Evolutionary conservation across 306 rosid species (phyloP), one percentile per base, ranked within the genome.

Genomic region (Trichosanthes truncata): DNA sequence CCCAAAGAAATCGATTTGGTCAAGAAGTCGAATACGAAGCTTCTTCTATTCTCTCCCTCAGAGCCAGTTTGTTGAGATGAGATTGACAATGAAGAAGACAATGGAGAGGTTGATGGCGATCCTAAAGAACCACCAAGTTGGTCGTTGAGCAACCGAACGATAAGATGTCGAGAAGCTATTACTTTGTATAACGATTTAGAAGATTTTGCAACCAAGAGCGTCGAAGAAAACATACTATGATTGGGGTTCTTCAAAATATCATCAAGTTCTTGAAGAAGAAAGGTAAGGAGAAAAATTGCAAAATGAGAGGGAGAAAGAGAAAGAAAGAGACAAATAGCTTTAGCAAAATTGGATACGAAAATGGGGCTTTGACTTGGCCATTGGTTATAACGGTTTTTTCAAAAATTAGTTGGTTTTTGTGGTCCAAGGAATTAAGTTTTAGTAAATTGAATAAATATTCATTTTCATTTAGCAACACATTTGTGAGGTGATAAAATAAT

Each of bases 201-300:
- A 31, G 84, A 82, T 82, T 81, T 85, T 80, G 82, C 81, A 3
- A 23, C 10, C 26, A 73, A 63, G 35, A 82, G 59, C 35, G 80
- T 84, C 81, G 79, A 78, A 74, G 92, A 86, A 91, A 87, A 91
- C 96, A 89, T 93, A 40, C 56, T 82, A 72, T 72, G 88, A 0
- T 84, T 79, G 41, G 12, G 12, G 14, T 71, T 38, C 12, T 71
- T 46, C 52, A 20, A 13, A n/a, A 41, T 41, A 1, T 38, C 52
- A 7, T 69, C 2, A 15, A 65, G 20, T 17, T 65, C 25, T 65
- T 7, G 36, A 31, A n/a, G 40, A 21, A 66, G n/a, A 26, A 51
- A 1, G 23, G 56, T 33, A 62, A 35, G 43, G 11, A 60, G 35
- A 61, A 38, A 69, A 84, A 59, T 35, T 38, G 46, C 18, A 61